A percentile compares a stretch with the other conserved stretches of the same genome.
Evolutionary conservation across 2,329 filamentous ascomycete species (phyloP).

Genomic region (Zymoseptoria ardabiliae): DNA sequence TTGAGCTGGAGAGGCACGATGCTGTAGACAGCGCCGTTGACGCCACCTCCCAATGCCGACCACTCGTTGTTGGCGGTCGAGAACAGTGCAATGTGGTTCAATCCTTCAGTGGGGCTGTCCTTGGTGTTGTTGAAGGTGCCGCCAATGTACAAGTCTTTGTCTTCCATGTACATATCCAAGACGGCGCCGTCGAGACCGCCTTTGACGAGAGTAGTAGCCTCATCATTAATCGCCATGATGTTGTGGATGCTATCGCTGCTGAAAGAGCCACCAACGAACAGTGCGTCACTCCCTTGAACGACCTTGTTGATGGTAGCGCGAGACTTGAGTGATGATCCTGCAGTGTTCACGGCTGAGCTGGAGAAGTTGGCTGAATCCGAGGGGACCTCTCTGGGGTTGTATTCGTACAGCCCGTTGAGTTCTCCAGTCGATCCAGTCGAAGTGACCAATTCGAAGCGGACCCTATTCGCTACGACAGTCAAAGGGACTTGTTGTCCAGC

Average conservation of each 20-base stretch:
- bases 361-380: conserved; percentile 58
- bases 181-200: conserved; percentile 77
- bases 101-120: conserved; percentile 51
- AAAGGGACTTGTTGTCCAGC: conserved; percentile 57
- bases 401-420: conserved; percentile 87
- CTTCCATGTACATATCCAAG: conserved; percentile 60
- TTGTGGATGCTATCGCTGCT: conserved; percentile 61
- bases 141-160: conserved; percentile 66
- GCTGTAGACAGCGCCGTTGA: conserved; percentile 68
- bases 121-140: conserved; percentile 75
- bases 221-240: conserved; percentile 64
- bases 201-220: conserved; percentile 54
- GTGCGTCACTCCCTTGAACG: conserved; percentile 51
- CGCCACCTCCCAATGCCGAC: conserved; percentile 73
- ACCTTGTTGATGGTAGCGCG: conserved; percentile 65
- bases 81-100: conserved; percentile 72
- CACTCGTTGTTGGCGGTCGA: conserved; percentile 62
- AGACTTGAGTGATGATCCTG: conserved; percentile 61
- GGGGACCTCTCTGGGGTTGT: conserved; percentile 57
- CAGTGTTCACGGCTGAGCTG: conserved; percentile 66
- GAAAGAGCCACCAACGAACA: conserved; percentile 82
- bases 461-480: conserved; percentile 80
- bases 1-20: conserved; percentile 77
- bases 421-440: conserved; percentile 63
- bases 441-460: conserved; percentile 68